phyloP scores from a whole-genome alignment of 1,284 basidiomycete species.

The Ustilago trichophora region DNA sequence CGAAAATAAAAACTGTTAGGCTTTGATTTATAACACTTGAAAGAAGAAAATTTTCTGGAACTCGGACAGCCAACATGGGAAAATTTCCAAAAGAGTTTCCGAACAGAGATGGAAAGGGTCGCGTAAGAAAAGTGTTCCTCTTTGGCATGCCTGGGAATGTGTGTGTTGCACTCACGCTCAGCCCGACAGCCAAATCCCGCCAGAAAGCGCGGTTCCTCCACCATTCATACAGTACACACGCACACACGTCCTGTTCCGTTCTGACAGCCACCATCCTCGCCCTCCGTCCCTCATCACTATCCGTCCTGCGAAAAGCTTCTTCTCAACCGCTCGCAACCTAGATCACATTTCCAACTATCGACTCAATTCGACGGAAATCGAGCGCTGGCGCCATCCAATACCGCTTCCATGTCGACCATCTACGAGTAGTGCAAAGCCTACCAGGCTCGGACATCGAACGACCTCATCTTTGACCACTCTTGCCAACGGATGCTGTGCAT shows the following conservation, averaged over 20 bases:
- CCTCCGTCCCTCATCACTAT: too few relatives aligned
- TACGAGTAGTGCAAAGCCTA: constrained; percentile 8
- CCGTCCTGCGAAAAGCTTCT: too few relatives aligned
- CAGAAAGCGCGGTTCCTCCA: neutral
- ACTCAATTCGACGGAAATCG: too few relatives aligned
- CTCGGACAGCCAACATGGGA: too few relatives aligned
- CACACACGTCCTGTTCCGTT: too few relatives aligned
- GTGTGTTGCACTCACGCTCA: constrained; percentile 5
- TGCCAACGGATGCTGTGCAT: too few relatives aligned
- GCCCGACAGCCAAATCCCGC: neutral
- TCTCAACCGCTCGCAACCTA: neutral
- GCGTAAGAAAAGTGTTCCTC: constrained; percentile 9
- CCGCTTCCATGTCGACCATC: constrained; percentile 16
- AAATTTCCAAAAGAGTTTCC: neutral
- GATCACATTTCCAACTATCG: too few relatives aligned
- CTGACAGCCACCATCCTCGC: too few relatives aligned
- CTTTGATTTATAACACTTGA: too few relatives aligned
- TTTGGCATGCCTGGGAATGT: neutral
- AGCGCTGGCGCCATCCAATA: constrained; percentile 29
- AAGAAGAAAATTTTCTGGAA: too few relatives aligned
- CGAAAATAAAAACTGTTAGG: too few relatives aligned
- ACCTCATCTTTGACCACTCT: too few relatives aligned
- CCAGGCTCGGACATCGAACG: constrained; percentile 2
- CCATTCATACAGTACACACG: neutral
- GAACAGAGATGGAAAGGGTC: constrained; percentile 9